Evolutionary conservation across 2,329 filamentous ascomycete genomes (phyloP), one percentile per base, ranked within the genome.

Genomic region (Aspergillus cejpii): DNA sequence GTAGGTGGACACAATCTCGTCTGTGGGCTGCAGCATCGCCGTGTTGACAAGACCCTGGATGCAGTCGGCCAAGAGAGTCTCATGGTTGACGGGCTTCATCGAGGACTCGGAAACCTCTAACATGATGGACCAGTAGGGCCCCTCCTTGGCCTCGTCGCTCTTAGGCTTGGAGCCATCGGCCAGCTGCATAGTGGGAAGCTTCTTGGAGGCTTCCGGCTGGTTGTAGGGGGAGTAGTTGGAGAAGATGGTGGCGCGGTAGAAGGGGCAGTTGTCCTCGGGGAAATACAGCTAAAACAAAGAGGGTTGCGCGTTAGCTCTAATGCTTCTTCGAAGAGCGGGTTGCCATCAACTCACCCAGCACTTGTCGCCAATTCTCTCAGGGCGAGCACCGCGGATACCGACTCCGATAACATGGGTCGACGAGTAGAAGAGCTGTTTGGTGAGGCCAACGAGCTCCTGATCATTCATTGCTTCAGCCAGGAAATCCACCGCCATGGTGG

Each of bases 51-150:
- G 84, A 63, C 92, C 92, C 74, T 94, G 86, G 67, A 98, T 97
- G 62, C 81, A 92, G 64, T 98, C 90, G 69, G 79, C 80, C 61
- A 98, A 77, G 52, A 98, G 73, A 68, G 84, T 95, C 59, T 82
- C 81, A 60, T 85, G 75, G 70, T 97, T 83, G 24, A 97, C 90
- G 29, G 89, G 87, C 80, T 98, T 98, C 84, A 94, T 81, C 63
- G 80, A 81, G 24, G 91, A 97, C 73, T 98, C 87, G 24, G 92
- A 97, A 50, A 98, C 85, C 73, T 98, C 92, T 59, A 98, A 75
- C 92, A 98, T 98, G 77, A 98, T 94, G 53, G 91, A 97, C 92
- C 92, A 98, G 82, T 98, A 98, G 33, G 92, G 92, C 26, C 92
- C 92, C 62, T 85, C 80, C 76, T 92, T 79, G 49, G 87, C 73